Conservation (phyloP, 129 eudicot species). For the Dittrichia graveolens region DNA sequence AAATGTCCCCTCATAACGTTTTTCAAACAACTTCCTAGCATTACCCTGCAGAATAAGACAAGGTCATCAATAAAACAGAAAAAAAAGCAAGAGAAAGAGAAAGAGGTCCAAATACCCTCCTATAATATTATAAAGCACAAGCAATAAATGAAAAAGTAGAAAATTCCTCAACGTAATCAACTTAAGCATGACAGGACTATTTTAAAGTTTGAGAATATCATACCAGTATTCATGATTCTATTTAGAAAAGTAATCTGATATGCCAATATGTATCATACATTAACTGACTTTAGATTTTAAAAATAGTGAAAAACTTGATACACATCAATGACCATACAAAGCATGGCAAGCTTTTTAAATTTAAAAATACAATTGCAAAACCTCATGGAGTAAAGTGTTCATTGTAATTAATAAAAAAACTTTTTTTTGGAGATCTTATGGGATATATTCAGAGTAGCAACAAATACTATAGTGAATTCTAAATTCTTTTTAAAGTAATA, state of each 20-base stretch:
- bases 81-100: background rate
- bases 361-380: constrained; percentile 4
- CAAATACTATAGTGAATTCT: background rate
- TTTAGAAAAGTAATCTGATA: constrained; percentile 3
- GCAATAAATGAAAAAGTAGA: constrained; percentile 5
- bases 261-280: background rate
- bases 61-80: background rate
- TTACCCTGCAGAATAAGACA: constrained; percentile 69
- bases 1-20: constrained; percentile 68
- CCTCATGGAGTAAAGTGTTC: constrained; percentile 12
- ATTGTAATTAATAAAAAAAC: background rate
- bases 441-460: constrained; percentile 3
- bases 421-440: background rate
- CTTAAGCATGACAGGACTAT: background rate
- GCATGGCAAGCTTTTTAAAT: background rate
- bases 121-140: background rate
- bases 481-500: background rate
- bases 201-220: background rate
- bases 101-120: background rate
- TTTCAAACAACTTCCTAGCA: constrained; percentile 77
- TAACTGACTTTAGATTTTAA: background rate
- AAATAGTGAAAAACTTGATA: background rate
- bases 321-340: background rate
- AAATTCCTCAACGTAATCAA: background rate
- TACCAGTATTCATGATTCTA: background rate